Percentiles rank a stretch among this genome's conserved stretches.
Evolutionary conservation across 192 early-diverging fungal species (phyloP).

Genomic region (Umbelopsis vinacea): DNA sequence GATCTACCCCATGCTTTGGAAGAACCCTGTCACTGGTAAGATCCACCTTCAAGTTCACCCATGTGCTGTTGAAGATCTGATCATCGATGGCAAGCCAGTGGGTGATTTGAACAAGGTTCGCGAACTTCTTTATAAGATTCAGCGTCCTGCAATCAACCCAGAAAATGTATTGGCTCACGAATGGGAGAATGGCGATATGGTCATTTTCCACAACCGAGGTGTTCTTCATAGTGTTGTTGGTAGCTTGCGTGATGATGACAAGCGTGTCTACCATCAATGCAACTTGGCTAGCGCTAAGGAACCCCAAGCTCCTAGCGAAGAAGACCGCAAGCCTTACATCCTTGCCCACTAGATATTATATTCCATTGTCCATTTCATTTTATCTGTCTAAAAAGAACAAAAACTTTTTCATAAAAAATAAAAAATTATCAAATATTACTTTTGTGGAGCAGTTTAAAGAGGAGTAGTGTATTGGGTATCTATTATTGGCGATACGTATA

Average conservation of each 20-base stretch:
- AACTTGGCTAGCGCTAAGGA: slow-evolving; percentile 34
- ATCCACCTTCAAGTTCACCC: slow-evolving; percentile 44
- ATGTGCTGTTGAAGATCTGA: slow-evolving; percentile 37
- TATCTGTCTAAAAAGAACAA: background rate
- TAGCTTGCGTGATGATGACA: slow-evolving; percentile 31
- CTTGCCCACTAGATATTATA: background rate
- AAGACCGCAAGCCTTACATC: slow-evolving; percentile 37
- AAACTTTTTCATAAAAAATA: background rate
- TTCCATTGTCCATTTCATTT: background rate
- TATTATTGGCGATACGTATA: no score
- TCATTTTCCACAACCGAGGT: slow-evolving; percentile 43
- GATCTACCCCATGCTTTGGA: slow-evolving; percentile 45
- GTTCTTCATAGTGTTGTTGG: slow-evolving; percentile 41
- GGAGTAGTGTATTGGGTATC: no score
- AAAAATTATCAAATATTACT: background rate
- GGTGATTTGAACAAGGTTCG: slow-evolving; percentile 40
- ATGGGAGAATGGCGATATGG: slow-evolving; percentile 41
- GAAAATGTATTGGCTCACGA: slow-evolving; percentile 40
- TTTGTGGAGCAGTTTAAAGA: no score
- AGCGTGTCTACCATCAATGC: slow-evolving; percentile 39
- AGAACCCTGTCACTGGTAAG: slow-evolving; percentile 42
- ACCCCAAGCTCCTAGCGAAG: slow-evolving; percentile 34
- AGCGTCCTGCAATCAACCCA: slow-evolving; percentile 39
- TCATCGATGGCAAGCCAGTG: slow-evolving; percentile 42
- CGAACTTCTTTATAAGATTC: slow-evolving; percentile 36